Evolutionary conservation across 2,329 filamentous ascomycete species (phyloP), one percentile per base, ranked within the genome.

Genomic region (Trichoderma hamatum): DNA sequence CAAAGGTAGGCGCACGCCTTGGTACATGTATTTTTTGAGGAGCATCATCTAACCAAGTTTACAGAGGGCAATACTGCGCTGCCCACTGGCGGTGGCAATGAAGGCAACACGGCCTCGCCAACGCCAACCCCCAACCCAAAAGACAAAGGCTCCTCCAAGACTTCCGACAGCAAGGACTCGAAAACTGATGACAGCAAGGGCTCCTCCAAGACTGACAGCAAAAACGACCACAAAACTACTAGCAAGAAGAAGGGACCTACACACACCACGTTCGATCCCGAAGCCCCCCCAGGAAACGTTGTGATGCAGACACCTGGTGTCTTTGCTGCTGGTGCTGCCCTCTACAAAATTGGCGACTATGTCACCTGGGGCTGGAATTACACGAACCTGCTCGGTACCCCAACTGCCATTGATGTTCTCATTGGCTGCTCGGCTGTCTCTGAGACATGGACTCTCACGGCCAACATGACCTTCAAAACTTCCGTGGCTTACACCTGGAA

Each of bases 301-400:
- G 79, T 81, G 58, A 85, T 90, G 81, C 72, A 85, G 55, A 84
- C 82, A 2, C 88, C 88, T 1, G 79, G 82, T 49, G 77, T 81
- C 5, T 77, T 81, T 7, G 82, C 80, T 3, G 75, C 78, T 5
- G 80, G 81, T 30, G 81, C 82, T 11, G 81, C 84, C 69, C 82
- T 88, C 51, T 89, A 86, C 82, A 87, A 87, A 75, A 87, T 90
- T 70, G 85, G 86, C 70, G 84, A 89, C 74, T 81, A 81, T 55
- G 80, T 89, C 54, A 90, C 87, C 16, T 88, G 86, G 78, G 83
- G 79, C 58, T 91, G 88, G 88, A 90, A 90, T 79, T 90, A 90
- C 80, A 90, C 89, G 3, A 84, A 84, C 55, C 77, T 91, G 34
- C 81, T 83, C 67, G 86, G 80, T 30, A 85, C 82, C 1, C 89